Evolutionary conservation across 1,139 yeast genomes (phyloP).

Genomic region (Nematodospora anomalae): DNA sequence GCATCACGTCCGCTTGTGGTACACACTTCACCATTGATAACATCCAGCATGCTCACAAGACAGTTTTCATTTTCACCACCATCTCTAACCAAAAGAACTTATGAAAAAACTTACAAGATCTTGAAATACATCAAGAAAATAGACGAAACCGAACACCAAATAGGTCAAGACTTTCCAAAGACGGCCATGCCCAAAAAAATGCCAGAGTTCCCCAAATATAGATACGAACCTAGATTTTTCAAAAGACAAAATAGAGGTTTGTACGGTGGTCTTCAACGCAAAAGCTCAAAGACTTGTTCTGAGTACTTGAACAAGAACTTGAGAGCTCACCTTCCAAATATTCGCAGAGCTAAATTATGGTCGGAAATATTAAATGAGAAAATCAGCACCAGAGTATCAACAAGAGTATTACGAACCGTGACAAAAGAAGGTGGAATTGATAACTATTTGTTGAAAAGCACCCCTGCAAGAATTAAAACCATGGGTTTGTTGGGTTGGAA

Average conservation of each 20-base stretch:
- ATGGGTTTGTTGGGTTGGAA: conserved; percentile 92
- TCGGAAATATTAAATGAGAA: conserved; percentile 69
- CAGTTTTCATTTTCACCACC: conserved; percentile 2
- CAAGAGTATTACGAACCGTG: conserved; percentile 81
- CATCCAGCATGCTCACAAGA: background rate
- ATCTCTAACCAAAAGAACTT: conserved; percentile 4
- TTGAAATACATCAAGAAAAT: conserved; percentile 40
- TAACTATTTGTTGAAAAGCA: conserved; percentile 79
- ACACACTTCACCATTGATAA: background rate
- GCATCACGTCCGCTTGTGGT: background rate
- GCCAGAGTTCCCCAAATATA: conserved; percentile 69
- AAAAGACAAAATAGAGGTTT: conserved; percentile 87
- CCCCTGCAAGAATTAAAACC: conserved; percentile 86
- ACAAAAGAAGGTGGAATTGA: conserved; percentile 94
- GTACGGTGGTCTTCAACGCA: conserved; percentile 84
- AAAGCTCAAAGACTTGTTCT: conserved; percentile 74
- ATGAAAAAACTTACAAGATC: conserved; percentile 39
- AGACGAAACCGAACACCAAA: conserved; percentile 34
- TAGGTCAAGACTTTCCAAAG: conserved; percentile 35
- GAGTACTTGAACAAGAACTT: conserved; percentile 73
- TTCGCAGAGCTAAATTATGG: conserved; percentile 74
- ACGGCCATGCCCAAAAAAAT: conserved; percentile 48
- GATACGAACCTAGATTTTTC: conserved; percentile 73
- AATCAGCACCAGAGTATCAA: conserved; percentile 63
- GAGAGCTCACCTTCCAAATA: conserved; percentile 81